These are phyloP conservation scores for Penicillium cosmopolitanum DNA, from an alignment of 495 filamentous ascomycete genomes.

Conservation along the genomic window DNA sequence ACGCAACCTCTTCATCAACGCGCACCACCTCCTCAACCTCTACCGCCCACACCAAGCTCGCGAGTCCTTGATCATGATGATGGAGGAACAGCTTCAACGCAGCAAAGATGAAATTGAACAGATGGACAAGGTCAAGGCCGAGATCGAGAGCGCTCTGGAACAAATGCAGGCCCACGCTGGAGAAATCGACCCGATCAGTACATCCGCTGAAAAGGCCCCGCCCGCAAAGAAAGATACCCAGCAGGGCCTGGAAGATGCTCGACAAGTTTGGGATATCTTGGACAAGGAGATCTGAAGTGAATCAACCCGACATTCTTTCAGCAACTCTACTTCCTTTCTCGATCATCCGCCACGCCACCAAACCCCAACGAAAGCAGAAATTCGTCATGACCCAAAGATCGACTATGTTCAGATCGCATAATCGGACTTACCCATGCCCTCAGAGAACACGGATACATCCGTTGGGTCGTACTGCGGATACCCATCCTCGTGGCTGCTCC, in stretches of 20 bases:
- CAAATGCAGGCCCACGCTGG: slow-evolving; percentile 56
- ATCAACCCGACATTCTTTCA: background rate
- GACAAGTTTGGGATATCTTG: slow-evolving; percentile 44
- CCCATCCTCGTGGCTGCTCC: too few relatives aligned
- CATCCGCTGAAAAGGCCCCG: slow-evolving; percentile 4
- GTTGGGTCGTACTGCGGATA: too few relatives aligned
- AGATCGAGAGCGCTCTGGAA: slow-evolving; percentile 70
- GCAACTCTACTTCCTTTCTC: background rate
- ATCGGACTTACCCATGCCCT: too few relatives aligned
- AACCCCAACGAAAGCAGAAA: too few relatives aligned
- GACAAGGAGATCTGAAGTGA: slow-evolving; percentile 30
- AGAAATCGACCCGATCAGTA: slow-evolving; percentile 18
- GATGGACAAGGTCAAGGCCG: slow-evolving; percentile 70
- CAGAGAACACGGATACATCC: too few relatives aligned
- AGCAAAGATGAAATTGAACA: slow-evolving; percentile 77
- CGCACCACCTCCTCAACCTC: slow-evolving; percentile 88
- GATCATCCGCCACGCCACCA: background rate
- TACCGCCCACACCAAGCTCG: slow-evolving; percentile 95
- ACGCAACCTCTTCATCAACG: slow-evolving; percentile 80
- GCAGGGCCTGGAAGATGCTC: slow-evolving; percentile 29
- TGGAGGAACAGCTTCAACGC: slow-evolving; percentile 83
- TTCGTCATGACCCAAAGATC: too few relatives aligned
- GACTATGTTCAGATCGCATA: too few relatives aligned
- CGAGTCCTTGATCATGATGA: slow-evolving; percentile 85
- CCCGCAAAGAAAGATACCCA: slow-evolving; percentile 18